A percentile compares a stretch with the other conserved stretches of the same genome.
Evolutionary conservation across 805 yeast species (phyloP).

Genomic region (Ogataea sp.): DNA sequence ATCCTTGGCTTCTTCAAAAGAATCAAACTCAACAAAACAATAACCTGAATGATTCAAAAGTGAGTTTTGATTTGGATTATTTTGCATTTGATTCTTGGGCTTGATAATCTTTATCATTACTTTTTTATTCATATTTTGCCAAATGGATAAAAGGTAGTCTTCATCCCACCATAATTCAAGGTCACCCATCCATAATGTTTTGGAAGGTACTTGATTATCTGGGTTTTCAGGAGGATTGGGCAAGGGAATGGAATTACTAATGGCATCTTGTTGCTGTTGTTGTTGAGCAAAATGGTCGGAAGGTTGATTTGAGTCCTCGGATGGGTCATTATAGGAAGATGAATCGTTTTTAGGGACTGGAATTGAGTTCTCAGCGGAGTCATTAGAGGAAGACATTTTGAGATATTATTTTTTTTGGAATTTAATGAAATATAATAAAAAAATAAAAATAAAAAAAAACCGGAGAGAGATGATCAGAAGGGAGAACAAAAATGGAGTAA

Average conservation of each 20-base stretch:
- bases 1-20: conserved; percentile 59
- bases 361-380: too few relatives aligned
- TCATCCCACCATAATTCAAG: conserved; percentile 76
- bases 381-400: too few relatives aligned
- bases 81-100: conserved; percentile 29
- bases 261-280: conserved; percentile 1
- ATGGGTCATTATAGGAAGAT: too few relatives aligned
- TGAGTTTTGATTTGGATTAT: conserved; percentile 21
- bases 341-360: too few relatives aligned
- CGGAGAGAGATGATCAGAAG: too few relatives aligned
- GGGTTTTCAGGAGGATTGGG: conserved; percentile 50
- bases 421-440: too few relatives aligned
- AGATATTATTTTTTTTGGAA: too few relatives aligned
- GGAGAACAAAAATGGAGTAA: too few relatives aligned
- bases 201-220: conserved; percentile 45
- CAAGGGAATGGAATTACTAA: conserved; percentile 20
- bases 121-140: conserved; percentile 46
- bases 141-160: conserved; percentile 45
- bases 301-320: too few relatives aligned
- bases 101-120: conserved; percentile 65
- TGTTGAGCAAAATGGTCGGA: too few relatives aligned
- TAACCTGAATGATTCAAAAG: conserved; percentile 43
- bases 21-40: conserved; percentile 70
- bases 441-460: too few relatives aligned
- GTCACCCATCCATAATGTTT: conserved; percentile 87